A percentile compares a stretch with the other conserved stretches of the same genome.
Conservation (phyloP, 2,329 filamentous ascomycete genomes). For the Colletotrichum cordylinicola region DNA sequence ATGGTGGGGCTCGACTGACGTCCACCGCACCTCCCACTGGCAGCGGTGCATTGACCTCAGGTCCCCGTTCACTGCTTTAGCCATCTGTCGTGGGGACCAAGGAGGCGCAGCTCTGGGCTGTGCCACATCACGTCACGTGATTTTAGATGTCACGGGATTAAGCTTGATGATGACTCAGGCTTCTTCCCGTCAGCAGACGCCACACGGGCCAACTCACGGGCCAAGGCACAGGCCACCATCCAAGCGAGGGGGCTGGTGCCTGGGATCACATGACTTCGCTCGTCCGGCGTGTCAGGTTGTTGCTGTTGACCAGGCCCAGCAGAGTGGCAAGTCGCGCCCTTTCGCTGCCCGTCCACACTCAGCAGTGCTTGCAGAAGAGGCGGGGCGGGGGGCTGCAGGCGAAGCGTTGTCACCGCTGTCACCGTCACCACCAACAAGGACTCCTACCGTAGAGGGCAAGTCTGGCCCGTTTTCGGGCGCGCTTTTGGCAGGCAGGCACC, state of each 20-base stretch:
- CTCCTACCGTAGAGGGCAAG: background rate
- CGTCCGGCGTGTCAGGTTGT: constrained; percentile 33
- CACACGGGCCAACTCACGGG: background rate
- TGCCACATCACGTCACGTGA: background rate
- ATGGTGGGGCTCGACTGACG: constrained; percentile 23
- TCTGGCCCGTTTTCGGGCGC: background rate
- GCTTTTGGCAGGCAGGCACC: background rate
- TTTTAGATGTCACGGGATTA: background rate
- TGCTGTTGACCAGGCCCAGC: background rate
- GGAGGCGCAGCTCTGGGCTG: background rate
- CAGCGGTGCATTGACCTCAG: background rate
- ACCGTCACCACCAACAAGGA: background rate
- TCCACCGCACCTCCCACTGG: constrained; percentile 8
- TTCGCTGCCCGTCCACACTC: background rate
- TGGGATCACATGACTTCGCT: constrained; percentile 43
- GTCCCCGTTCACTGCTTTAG: background rate
- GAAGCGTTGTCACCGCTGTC: background rate
- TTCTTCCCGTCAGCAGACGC: background rate
- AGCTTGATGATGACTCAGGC: background rate
- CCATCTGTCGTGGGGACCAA: background rate
- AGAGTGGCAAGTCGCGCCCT: constrained; percentile 26
- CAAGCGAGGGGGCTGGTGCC: constrained; percentile 33
- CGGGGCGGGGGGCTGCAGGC: background rate
- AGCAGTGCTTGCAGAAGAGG: background rate
- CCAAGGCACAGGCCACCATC: constrained; percentile 20